Percentiles rank a stretch among this genome's conserved stretches.
These are phyloP conservation scores for Malus hybrid DNA, from an alignment of 331 rosid species.

Conservation along the genomic window DNA sequence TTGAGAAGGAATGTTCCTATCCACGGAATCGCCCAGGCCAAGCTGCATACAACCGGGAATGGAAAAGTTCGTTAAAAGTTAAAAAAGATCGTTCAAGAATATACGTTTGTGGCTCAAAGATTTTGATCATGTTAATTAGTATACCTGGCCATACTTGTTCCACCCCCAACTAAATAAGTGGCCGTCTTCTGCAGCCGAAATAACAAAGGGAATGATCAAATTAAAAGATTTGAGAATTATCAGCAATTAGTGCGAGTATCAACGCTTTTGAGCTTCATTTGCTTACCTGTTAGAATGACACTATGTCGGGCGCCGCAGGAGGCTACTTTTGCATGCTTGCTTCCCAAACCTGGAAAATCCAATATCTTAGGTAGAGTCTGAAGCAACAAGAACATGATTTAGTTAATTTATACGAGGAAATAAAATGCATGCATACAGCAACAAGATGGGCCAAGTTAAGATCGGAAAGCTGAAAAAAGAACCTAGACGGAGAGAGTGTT, in stretches of 20 bases:
- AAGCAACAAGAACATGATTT: background rate
- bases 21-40: conserved; percentile 77
- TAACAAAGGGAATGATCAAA: background rate
- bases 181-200: conserved; percentile 50
- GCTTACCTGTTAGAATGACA: conserved; percentile 59
- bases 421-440: background rate
- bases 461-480: background rate
- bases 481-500: background rate
- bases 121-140: background rate
- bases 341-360: conserved; percentile 54
- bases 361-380: conserved; percentile 68
- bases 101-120: background rate
- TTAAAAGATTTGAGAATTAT: background rate
- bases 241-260: background rate
- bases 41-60: conserved; percentile 36
- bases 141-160: conserved; percentile 92
- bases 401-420: background rate
- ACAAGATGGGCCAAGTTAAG: background rate
- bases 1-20: conserved; percentile 55
- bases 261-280: background rate
- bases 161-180: conserved; percentile 82
- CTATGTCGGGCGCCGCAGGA: conserved; percentile 95
- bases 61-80: background rate
- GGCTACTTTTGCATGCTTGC: conserved; percentile 34
- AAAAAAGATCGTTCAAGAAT: background rate